Evolutionary conservation across 805 yeast species (phyloP).

Genomic region (Cyberlindnera mycetangii): DNA sequence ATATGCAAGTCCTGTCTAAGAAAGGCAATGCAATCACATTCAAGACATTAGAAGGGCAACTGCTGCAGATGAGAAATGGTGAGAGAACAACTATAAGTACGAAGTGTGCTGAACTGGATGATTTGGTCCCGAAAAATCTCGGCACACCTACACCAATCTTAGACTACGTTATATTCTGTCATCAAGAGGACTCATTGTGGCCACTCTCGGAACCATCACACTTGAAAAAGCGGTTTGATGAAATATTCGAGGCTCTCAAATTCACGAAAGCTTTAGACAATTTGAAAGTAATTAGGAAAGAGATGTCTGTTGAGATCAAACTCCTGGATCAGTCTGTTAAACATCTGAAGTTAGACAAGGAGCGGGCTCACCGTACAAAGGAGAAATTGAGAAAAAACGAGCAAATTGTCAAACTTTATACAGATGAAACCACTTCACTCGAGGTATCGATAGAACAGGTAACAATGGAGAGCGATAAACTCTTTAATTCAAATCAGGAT

Average conservation of each 20-base stretch:
- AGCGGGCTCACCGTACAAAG: slow-evolving; percentile 60
- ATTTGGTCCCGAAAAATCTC: slow-evolving; percentile 72
- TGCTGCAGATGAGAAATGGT: slow-evolving; percentile 62
- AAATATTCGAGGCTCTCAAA: slow-evolving; percentile 91
- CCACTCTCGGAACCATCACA: slow-evolving; percentile 89
- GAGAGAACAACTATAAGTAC: slow-evolving; percentile 75
- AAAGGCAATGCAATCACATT: slow-evolving; percentile 55
- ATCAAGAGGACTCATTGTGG: slow-evolving; percentile 96
- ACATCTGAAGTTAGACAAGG: slow-evolving; percentile 70
- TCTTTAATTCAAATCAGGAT: slow-evolving; percentile 77
- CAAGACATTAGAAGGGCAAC: slow-evolving; percentile 88
- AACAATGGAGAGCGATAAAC: slow-evolving; percentile 54
- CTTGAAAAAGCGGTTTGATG: slow-evolving; percentile 90
- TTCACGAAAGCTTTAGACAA: slow-evolving; percentile 87
- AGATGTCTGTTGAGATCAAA: slow-evolving; percentile 70
- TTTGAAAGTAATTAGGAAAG: slow-evolving; percentile 72
- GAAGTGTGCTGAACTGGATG: slow-evolving; percentile 79
- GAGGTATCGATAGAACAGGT: slow-evolving; percentile 48
- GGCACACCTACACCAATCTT: slow-evolving; percentile 88
- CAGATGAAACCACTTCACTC: slow-evolving; percentile 46
- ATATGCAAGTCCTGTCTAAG: slow-evolving; percentile 71
- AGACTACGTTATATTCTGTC: slow-evolving; percentile 93
- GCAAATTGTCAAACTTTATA: slow-evolving; percentile 41
- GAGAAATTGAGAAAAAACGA: slow-evolving; percentile 44
- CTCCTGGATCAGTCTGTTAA: slow-evolving; percentile 75